Percentiles rank a stretch among this genome's conserved stretches.
phyloP scores from a whole-genome alignment of 2,329 filamentous ascomycete genomes.

The Chalaropsis ovoidea region DNA sequence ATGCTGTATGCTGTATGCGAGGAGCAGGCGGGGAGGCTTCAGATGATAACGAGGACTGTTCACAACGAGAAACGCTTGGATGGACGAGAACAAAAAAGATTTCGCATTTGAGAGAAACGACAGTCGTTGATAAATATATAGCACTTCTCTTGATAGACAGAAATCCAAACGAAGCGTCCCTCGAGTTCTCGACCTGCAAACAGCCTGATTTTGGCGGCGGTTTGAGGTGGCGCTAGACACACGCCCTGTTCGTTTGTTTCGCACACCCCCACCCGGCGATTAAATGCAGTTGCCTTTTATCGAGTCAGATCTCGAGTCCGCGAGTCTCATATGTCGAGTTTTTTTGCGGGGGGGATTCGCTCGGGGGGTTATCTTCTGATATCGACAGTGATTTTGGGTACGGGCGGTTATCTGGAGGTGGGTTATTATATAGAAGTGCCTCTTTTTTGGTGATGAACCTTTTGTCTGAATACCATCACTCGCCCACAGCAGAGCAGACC shows the following conservation, averaged over 20 bases:
- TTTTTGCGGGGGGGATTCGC: not conserved
- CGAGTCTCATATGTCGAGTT: constrained; percentile 7
- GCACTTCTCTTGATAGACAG: constrained; percentile 7
- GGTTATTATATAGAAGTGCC: too few relatives aligned
- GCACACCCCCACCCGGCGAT: not conserved
- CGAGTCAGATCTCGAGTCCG: constrained; percentile 3
- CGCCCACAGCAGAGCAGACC: too few relatives aligned
- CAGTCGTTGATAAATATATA: not conserved
- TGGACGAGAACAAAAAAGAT: not conserved
- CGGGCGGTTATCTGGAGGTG: too few relatives aligned
- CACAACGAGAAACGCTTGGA: not conserved
- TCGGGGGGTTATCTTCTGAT: not conserved
- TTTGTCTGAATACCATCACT: too few relatives aligned
- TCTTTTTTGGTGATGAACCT: too few relatives aligned
- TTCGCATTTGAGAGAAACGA: not conserved
- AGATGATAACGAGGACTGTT: not conserved
- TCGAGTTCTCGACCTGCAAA: constrained; percentile 6
- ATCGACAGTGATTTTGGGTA: not conserved
- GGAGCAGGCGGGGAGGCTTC: too few relatives aligned
- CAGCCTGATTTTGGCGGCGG: not conserved
- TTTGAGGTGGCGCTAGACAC: not conserved
- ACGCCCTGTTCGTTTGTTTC: not conserved
- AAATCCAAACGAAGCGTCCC: not conserved
- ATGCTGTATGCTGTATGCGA: too few relatives aligned
- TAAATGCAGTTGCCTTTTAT: not conserved